Base-by-base conservation (phyloP, 192 early-diverging fungal species). In the Mortierella antarctica region DNA sequence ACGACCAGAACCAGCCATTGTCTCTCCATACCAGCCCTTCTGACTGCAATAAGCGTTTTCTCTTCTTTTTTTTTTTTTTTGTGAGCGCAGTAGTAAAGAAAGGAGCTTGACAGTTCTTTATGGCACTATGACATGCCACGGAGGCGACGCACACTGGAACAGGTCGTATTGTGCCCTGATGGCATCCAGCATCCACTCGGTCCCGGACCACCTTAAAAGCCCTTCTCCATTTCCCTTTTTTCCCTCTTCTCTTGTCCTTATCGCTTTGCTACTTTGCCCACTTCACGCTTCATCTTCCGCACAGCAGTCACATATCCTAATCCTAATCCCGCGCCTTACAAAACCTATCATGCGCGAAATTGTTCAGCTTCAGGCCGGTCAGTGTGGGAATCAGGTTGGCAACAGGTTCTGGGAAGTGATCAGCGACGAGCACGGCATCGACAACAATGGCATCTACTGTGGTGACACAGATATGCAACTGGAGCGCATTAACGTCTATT, bases 401-500 rank as follows among this genome's bases (percentile, higher is more conserved):
- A 88, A 93, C 83, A 95, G 95, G 86, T 98, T 98, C 88, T 97
- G 96, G 95, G 95, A 96, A 88, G 92, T 96, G 74, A 93, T 98
- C 84, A 88, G 90, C 51, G 91, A 88, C 68, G 96, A 97, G 86
- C 96, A 97, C 83, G 94, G 95, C 71, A 93, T 98, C 73, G 89
- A 91, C 73, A 85, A 89, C 69, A 87, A 91, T 49, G 97, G 97
- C 69, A 84, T 86, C 67, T 98, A 96, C 88, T 48, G 83, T 52
- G 98, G 96, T 51, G 94, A 93, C 73, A 92, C 93, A 61, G 92
- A 91, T 76, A 87, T 95, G 60, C 96, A 97, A 84, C 89, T 98
- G 46, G 96, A 98, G 84, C 95, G 97, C 74, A 96, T 98, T 84
- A 96, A 97, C 70, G 98, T 99, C 62, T 99, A 98, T 88, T 99